Conservation (phyloP, 495 filamentous ascomycete genomes). For the Podospora appendiculata region DNA sequence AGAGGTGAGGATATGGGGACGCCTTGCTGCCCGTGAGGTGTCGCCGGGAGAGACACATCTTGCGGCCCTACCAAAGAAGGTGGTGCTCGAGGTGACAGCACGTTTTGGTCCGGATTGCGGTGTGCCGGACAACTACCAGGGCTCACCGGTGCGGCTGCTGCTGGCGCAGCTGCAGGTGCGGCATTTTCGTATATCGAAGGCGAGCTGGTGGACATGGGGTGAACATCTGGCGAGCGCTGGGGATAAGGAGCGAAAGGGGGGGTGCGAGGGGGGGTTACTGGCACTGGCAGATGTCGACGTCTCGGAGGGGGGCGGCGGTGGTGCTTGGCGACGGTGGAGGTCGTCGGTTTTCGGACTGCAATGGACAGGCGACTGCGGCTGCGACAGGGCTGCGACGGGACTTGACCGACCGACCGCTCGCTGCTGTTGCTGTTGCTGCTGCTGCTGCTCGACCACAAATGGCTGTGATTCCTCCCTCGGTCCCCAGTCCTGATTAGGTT, state of each 20-base stretch:
- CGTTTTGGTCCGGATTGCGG: too few relatives aligned
- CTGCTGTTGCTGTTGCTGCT: too few relatives aligned
- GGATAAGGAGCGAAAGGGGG: constrained; percentile 22
- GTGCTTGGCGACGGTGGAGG: background rate
- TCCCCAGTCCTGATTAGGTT: too few relatives aligned
- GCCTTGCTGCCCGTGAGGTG: constrained; percentile 18
- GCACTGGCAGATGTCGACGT: background rate
- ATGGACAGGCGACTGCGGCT: background rate
- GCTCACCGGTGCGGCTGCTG: constrained; percentile 35
- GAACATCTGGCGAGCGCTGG: constrained; percentile 37
- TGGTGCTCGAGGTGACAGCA: constrained; percentile 10
- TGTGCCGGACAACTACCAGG: constrained; percentile 19
- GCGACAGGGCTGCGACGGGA: too few relatives aligned
- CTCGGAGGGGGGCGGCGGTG: background rate
- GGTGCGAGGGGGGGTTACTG: background rate
- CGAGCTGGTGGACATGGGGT: constrained; percentile 41
- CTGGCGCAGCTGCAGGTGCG: constrained; percentile 23
- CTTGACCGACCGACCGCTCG: too few relatives aligned
- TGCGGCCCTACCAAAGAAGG: constrained; percentile 6
- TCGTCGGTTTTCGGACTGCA: background rate
- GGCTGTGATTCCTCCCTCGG: too few relatives aligned
- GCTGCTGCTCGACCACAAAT: too few relatives aligned
- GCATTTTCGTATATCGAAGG: constrained; percentile 37
- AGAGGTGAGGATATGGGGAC: constrained; percentile 5
- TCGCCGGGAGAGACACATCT: constrained; percentile 15